These are phyloP conservation scores for Periglandula ipomoeae DNA, from an alignment of 2,329 filamentous ascomycete species.

Conservation along the genomic window DNA sequence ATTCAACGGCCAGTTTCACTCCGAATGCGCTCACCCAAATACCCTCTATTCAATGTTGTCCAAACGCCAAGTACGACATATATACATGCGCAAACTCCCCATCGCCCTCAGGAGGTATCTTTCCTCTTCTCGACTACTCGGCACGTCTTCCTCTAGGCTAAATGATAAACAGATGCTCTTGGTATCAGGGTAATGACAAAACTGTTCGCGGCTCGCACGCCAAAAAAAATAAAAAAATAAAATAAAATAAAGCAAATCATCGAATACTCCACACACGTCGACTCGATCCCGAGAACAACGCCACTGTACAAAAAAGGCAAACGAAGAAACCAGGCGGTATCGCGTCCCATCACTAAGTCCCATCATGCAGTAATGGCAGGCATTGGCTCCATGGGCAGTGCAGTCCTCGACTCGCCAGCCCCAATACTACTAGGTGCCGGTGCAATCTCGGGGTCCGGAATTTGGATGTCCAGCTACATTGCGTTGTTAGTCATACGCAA, in stretches of 20 bases:
- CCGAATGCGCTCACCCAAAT: no score
- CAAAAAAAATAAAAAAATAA: no score
- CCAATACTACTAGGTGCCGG: conserved; percentile 36
- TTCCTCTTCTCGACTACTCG: no score
- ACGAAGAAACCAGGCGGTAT: neutral
- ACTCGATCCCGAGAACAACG: no score
- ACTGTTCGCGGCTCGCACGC: neutral
- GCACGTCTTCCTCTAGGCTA: neutral
- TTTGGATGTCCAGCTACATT: conserved; percentile 65
- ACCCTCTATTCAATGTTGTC: no score
- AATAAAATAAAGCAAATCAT: no score
- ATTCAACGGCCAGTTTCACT: no score
- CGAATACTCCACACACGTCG: no score
- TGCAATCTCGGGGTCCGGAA: conserved; percentile 66
- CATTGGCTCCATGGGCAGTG: conserved; percentile 23
- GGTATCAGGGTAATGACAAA: neutral
- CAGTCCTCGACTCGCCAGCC: conserved; percentile 27
- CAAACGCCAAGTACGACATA: no score
- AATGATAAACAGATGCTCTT: neutral
- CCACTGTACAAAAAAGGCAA: no score
- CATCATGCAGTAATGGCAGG: conserved; percentile 16
- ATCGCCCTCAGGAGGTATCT: no score
- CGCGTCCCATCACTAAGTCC: neutral
- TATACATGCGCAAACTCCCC: no score
- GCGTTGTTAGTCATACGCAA: conserved; percentile 9